Evolutionary conservation across 2,329 filamentous ascomycete species (phyloP), one percentile per base, ranked within the genome.

Genomic region (Dothideomycetidae sp.): DNA sequence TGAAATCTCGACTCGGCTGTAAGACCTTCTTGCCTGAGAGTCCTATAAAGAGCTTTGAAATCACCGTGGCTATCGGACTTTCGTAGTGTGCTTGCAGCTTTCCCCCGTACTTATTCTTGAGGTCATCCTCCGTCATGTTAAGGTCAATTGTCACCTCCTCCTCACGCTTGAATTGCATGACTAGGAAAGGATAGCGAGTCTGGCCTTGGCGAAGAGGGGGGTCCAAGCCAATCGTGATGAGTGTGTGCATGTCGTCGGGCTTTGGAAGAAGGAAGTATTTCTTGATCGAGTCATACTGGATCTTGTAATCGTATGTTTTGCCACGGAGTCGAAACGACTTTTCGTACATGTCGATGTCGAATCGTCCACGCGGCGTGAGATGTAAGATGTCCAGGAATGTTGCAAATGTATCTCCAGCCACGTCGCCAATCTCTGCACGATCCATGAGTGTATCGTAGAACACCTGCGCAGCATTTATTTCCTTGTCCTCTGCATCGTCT

Each of bases 231-330:
- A 98, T 79, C 45, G 84, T 88, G 47, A 98, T 83, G 66, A 98
- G 80, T 48, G 81, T 86, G 57, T 98, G 90, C 50, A 90, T 75
- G 48, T 98, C 90, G 57, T 98, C 90, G n/a, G 90, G 90, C 64
- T 98, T 98, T 33, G 90, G 90, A 4, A 98, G 75, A 18, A 96
- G 73, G 77, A 98, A 94, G 57, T 96, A 96, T 59, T 96, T 96
- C 69, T 98, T 98, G 63, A 96, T 85, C 34, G 79, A 76, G 41
- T 94, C 83, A 62, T 94, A 98, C 58, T 94, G 85, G 48, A 98
- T 96, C 72, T 98, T 98, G 75, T 98, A 98, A 66, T 98, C 92
- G 67, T 98, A 98, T 15, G 90, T 98, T 66, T 98, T 98, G 53
- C 90, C 90, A 47, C 90, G 88, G 44, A 98, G 72, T 45, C 90